Evolutionary conservation across 2,329 filamentous ascomycete species (phyloP).

Genomic region (Fusarium decemcellulare): DNA sequence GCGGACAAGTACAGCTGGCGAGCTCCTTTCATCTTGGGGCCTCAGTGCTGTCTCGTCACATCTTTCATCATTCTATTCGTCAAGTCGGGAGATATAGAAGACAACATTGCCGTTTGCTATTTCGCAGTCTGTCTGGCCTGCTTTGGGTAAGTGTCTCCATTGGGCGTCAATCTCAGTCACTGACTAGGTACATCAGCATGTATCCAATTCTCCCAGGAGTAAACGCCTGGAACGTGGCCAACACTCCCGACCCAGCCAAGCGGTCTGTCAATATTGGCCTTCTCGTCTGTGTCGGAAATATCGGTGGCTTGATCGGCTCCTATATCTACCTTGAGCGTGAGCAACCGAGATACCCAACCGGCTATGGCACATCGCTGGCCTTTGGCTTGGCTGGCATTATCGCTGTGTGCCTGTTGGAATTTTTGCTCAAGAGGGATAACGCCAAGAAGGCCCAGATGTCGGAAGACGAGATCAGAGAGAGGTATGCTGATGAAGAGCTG

Average conservation of each 20-base stretch:
- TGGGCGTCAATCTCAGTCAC: too few relatives aligned
- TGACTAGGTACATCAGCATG: conserved; percentile 36
- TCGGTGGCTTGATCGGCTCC: neutral
- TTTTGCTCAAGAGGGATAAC: neutral
- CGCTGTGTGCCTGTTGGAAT: neutral
- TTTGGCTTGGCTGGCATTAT: neutral
- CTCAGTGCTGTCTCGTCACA: neutral
- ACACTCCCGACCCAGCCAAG: conserved; percentile 54
- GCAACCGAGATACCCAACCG: neutral
- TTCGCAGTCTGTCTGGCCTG: neutral
- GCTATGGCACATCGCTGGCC: neutral
- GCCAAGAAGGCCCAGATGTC: neutral
- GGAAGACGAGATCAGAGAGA: neutral
- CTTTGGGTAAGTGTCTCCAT: neutral
- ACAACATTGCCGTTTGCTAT: neutral
- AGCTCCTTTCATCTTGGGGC: neutral
- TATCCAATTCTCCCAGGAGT: conserved; percentile 59
- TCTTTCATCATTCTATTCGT: neutral
- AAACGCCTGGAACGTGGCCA: conserved; percentile 59
- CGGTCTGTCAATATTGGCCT: conserved; percentile 59
- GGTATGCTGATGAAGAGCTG: neutral
- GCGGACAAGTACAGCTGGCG: neutral
- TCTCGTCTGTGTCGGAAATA: conserved; percentile 54
- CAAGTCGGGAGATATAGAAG: neutral
- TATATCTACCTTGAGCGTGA: neutral